Evolutionary conservation across 2,329 filamentous ascomycete genomes (phyloP), one percentile per base, ranked within the genome.

Genomic region (Penicillium sp.): DNA sequence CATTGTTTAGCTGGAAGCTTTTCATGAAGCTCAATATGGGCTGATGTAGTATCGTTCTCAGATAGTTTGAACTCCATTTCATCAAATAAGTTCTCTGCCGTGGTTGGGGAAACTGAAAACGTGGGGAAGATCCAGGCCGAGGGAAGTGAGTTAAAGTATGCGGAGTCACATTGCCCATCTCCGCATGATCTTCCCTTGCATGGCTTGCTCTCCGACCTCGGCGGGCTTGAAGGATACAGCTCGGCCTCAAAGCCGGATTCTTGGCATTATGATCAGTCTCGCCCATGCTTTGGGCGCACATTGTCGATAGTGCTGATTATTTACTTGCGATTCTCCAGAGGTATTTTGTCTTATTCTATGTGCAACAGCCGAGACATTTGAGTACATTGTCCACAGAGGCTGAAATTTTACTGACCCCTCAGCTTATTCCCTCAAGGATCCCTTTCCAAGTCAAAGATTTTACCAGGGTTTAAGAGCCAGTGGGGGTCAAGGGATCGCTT

Each of bases 381-480:
- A 14, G 39, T 14, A 21, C 39, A 22, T 41, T 41, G 0, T 41
- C 19, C 5, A 14, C 7, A 4, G 19, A 8, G 39, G 39, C 19
- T 13, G 19, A 19, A 16, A 19, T 4, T 22, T 14, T 21, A 47
- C 21, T 29, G 45, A 14, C 7, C 45, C 26, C 35, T 21, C 4
- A 19, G 39, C 19, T 41, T 6, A 10, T 13, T 26, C 24, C n/a
- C n/a, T 56, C 41, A 62, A 50, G 54, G 48, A 50, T 67, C 50
- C 43, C 62, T 57, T 52, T 70, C 57, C 39, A 85, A 78, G 63
- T 96, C 90, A 75, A 96, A 92, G 61, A 96, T 93, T 79, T 96
- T 96, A 1, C 91, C 91, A 0, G 92, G 92, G 65, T 96, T 96
- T 84, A 96, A 85, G 55, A 96, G 85, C 90, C 92, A 96, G 49